Evolutionary conservation across 148 eudicot species (phyloP).

Genomic region (Vaccinium corymbosum): DNA sequence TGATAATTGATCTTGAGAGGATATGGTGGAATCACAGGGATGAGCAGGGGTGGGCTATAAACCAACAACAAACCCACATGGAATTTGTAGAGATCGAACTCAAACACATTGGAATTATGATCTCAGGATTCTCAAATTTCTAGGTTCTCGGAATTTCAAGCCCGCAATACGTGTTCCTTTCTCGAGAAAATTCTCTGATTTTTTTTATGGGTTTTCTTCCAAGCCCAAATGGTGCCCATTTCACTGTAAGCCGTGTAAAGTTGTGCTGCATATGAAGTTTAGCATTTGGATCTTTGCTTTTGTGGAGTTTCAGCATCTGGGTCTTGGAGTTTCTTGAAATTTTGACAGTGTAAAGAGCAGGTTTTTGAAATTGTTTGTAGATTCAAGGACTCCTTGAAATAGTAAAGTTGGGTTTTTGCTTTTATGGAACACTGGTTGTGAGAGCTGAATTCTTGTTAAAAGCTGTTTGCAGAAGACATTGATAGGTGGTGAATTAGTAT

Average conservation of each 20-base stretch:
- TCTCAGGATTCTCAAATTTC: conserved; percentile 44
- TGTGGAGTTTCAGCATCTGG: conserved; percentile 19
- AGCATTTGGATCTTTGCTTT: conserved; percentile 21
- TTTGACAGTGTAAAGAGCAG: background rate
- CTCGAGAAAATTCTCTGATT: conserved; percentile 23
- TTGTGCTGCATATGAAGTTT: conserved; percentile 16
- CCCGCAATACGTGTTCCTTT: conserved; percentile 16
- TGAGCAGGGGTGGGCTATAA: conserved; percentile 11
- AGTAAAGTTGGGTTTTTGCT: conserved; percentile 20
- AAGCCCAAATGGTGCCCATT: conserved; percentile 6
- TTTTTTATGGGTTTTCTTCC: background rate
- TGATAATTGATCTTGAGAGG: conserved; percentile 22
- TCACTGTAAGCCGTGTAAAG: background rate
- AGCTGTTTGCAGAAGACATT: conserved; percentile 17
- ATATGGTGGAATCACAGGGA: conserved; percentile 14
- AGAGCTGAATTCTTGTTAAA: conserved; percentile 8
- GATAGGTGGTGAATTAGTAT: conserved; percentile 18
- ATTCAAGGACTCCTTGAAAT: background rate
- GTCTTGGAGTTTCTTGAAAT: conserved; percentile 15
- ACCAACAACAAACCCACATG: conserved; percentile 23
- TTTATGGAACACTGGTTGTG: conserved; percentile 18
- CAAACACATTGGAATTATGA: conserved; percentile 23
- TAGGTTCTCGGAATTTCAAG: conserved; percentile 52
- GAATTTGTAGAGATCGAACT: conserved; percentile 51
- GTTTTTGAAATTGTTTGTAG: background rate